These are phyloP conservation scores for Amphicarpaea edgeworthii DNA, from an alignment of 306 rosid species.

Conservation along the genomic window DNA sequence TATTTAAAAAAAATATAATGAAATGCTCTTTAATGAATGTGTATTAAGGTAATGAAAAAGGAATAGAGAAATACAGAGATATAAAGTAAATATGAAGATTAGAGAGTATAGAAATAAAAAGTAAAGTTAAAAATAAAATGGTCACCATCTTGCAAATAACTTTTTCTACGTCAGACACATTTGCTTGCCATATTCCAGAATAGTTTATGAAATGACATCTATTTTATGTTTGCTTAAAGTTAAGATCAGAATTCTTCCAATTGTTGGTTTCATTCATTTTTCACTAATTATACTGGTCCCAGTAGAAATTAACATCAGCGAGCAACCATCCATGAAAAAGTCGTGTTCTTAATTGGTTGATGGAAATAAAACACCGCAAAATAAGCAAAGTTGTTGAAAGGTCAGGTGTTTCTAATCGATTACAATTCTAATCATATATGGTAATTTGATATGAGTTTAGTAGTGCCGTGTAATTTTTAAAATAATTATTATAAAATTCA, in stretches of 20 bases:
- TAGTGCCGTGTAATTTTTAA: too few species aligned
- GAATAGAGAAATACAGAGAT: too few species aligned
- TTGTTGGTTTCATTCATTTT: neutral
- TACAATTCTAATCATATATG: neutral
- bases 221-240: neutral
- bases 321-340: neutral
- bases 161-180: neutral
- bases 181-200: neutral
- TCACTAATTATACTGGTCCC: neutral
- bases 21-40: too few species aligned
- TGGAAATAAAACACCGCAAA: neutral
- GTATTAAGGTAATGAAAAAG: too few species aligned
- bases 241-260: neutral
- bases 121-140: neutral
- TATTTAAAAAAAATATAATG: too few species aligned
- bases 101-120: too few species aligned
- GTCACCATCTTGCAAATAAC: neutral
- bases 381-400: neutral
- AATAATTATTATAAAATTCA: too few species aligned
- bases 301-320: neutral
- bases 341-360: neutral
- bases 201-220: neutral
- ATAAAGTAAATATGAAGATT: too few species aligned
- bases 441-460: conserved; percentile 3
- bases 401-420: neutral